A percentile compares a stretch with the other conserved stretches of the same genome.
Evolutionary conservation across 441 rosid species (phyloP).

Genomic region (Biscutella laevigata): DNA sequence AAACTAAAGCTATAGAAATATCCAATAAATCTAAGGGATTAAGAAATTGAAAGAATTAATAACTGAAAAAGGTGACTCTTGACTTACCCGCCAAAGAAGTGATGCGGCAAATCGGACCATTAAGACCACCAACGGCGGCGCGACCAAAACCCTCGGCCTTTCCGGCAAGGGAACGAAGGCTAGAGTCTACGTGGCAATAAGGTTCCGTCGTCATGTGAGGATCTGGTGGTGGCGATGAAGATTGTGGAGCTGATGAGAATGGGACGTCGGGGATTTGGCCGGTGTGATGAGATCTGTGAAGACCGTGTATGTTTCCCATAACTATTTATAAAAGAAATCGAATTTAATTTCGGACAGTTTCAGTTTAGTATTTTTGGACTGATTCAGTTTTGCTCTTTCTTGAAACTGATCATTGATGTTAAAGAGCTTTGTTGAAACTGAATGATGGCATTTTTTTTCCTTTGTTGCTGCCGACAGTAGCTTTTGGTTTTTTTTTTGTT

Average conservation of each 20-base stretch:
- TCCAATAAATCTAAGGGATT: not conserved
- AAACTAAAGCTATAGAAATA: not conserved
- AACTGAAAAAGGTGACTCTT: not conserved
- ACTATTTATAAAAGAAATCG: not conserved
- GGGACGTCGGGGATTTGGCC: not conserved
- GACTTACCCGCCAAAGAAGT: slow-evolving; percentile 54
- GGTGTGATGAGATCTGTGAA: slow-evolving; percentile 35
- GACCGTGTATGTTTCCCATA: slow-evolving; percentile 44
- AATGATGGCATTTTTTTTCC: not conserved
- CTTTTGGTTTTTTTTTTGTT: too few relatives aligned
- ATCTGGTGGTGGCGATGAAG: not conserved
- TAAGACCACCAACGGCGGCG: slow-evolving; percentile 67
- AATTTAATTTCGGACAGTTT: slow-evolving; percentile 15
- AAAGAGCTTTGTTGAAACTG: slow-evolving; percentile 18
- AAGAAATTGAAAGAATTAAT: too few relatives aligned
- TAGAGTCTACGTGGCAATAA: slow-evolving; percentile 53
- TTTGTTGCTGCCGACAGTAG: slow-evolving; percentile 20
- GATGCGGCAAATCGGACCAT: slow-evolving; percentile 56
- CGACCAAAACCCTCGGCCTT: slow-evolving; percentile 87
- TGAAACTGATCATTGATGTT: slow-evolving; percentile 23
- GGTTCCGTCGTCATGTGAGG: slow-evolving; percentile 32
- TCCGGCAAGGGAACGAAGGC: slow-evolving; percentile 62
- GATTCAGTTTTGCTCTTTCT: slow-evolving; percentile 14
- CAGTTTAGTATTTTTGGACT: slow-evolving; percentile 13
- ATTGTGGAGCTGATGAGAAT: not conserved